Base-by-base conservation (phyloP, 345 rosid genomes). In the Corchorus olitorius region DNA sequence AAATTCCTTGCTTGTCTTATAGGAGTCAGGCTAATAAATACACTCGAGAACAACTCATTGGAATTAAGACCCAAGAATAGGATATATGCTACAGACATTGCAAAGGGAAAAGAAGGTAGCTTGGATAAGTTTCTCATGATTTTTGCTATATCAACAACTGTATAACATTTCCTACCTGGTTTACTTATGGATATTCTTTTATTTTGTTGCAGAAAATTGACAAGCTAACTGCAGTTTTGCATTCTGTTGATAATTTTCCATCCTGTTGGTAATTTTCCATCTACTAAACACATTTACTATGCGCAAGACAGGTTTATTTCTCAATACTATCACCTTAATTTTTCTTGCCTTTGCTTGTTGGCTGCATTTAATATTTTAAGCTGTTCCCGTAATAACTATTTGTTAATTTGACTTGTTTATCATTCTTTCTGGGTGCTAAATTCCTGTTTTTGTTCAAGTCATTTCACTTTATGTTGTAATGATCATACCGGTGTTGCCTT, bases 21-120 rank as follows among this genome's bases (percentile, higher is more conserved):
- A 94, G 99, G 89, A 88, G 81, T 46, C 89, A 87, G 81, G 83
- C 91, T 2, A 90, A 91, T 74, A 90, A 89, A 65, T 94, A 94
- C 84, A 84, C 84, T 72, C 85, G 84, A 16, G 99, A 91, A 72
- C 97, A 93, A 79, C 91, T 93, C 61, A 83, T 88, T 93, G 13
- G 90, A 65, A 94, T 93, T 97, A 93, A 93, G 84, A 93, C 99
- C 0, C 99, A 91, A 74, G 98, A 94, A 83, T 90, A 17, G 98
- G 98, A 66, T 95, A 95, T 77, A 76, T 95, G 71, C 87, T 88
- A 77, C 96, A 91, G 73, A 95, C 91, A 73, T 68, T 89, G 83
- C 99, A 95, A 80, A 89, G 89, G 73, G 99, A 95, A 83, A 91
- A 87, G 59, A 91, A 86, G 83, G 97, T 90, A 70, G 63, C 74